Conservation (phyloP, 495 filamentous ascomycete genomes). For the Aspergillus avenaceus region DNA sequence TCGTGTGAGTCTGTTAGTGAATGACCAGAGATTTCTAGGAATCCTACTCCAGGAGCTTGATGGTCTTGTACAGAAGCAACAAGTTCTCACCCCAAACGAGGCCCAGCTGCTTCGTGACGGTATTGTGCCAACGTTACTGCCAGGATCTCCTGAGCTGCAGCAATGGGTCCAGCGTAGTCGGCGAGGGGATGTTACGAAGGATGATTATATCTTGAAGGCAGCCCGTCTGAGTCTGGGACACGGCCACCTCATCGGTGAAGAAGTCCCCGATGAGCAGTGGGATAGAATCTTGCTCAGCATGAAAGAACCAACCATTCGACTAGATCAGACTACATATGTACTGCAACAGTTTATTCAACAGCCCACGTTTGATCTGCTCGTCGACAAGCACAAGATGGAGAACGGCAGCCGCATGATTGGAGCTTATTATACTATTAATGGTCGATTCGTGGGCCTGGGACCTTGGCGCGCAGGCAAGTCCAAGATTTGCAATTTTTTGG, state of each 20-base stretch:
- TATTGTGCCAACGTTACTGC: slow-evolving; percentile 8
- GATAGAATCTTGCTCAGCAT: slow-evolving; percentile 7
- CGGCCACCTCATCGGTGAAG: slow-evolving; percentile 32
- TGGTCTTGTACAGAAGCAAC: neutral
- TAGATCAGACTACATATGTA: slow-evolving; percentile 8
- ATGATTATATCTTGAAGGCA: slow-evolving; percentile 31
- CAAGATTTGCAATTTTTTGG: slow-evolving; percentile 6
- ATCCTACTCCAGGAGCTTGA: slow-evolving; percentile 8
- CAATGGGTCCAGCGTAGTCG: neutral
- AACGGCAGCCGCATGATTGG: slow-evolving; percentile 13
- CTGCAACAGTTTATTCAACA: slow-evolving; percentile 22
- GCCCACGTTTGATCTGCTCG: slow-evolving; percentile 9
- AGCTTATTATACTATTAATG: slow-evolving; percentile 14
- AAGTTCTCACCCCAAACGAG: slow-evolving; percentile 2
- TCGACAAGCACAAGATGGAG: neutral
- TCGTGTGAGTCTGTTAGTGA: neutral
- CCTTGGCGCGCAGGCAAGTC: slow-evolving; percentile 10
- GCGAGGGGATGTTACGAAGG: slow-evolving; percentile 3
- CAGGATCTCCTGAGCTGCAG: slow-evolving; percentile 8
- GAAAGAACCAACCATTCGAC: slow-evolving; percentile 3
- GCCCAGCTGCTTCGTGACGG: slow-evolving; percentile 2
- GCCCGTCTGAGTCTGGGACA: slow-evolving; percentile 27
- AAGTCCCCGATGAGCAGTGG: slow-evolving; percentile 22
- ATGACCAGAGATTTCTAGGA: slow-evolving; percentile 8
- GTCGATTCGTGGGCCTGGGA: slow-evolving; percentile 12